Conservation (phyloP, 306 rosid genomes). For the Cicer yamashitae region DNA sequence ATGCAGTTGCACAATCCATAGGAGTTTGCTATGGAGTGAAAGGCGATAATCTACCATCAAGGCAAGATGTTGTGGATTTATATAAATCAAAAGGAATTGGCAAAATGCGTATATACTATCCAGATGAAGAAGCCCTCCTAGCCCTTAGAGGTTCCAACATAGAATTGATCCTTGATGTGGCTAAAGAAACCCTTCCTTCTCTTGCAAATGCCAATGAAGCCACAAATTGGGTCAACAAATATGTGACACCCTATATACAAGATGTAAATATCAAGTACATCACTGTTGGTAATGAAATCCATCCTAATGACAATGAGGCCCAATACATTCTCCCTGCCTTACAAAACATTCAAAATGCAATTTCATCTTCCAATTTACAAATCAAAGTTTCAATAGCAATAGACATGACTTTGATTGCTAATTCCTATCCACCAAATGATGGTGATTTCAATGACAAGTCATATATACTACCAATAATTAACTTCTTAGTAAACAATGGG, state of each 20-base stretch:
- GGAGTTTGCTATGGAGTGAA: conserved; percentile 64
- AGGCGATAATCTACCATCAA: conserved; percentile 48
- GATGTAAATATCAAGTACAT: conserved; percentile 57
- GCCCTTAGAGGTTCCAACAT: conserved; percentile 66
- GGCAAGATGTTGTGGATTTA: conserved; percentile 48
- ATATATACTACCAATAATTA: conserved; percentile 53
- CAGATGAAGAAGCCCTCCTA: conserved; percentile 44
- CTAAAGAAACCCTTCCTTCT: conserved; percentile 30
- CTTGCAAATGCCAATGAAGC: conserved; percentile 48
- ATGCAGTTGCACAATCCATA: conserved; percentile 53
- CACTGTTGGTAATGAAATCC: conserved; percentile 58
- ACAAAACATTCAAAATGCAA: conserved; percentile 50
- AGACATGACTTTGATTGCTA: conserved; percentile 34
- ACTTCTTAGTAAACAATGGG: conserved; percentile 46
- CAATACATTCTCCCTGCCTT: conserved; percentile 46
- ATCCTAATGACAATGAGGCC: conserved; percentile 31
- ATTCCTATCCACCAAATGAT: conserved; percentile 52
- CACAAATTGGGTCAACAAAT: conserved; percentile 47
- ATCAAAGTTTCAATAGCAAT: conserved; percentile 69
- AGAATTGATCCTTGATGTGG: conserved; percentile 52
- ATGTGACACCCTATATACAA: conserved; percentile 42
- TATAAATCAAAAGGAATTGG: conserved; percentile 47
- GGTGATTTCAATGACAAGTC: conserved; percentile 39
- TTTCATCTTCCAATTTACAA: conserved; percentile 52
- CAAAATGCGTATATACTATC: conserved; percentile 52